phyloP scores from a whole-genome alignment of 805 yeast genomes.

The Sungouiella thailandica region DNA sequence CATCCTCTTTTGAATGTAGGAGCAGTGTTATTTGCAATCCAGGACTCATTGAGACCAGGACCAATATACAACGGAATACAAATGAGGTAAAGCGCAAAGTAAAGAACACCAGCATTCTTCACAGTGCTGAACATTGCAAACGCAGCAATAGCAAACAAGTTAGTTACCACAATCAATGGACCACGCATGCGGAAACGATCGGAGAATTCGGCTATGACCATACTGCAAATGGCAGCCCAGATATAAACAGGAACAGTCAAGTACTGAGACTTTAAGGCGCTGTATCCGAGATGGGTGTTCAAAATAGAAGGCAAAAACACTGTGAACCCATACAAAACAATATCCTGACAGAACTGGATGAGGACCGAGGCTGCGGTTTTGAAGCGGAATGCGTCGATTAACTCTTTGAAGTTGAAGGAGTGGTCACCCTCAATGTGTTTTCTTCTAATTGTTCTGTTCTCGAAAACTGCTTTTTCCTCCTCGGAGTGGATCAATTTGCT shows the following conservation, averaged over 20 bases:
- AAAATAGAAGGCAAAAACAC: constrained; percentile 39
- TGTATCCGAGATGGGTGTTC: constrained; percentile 25
- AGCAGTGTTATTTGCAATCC: constrained; percentile 39
- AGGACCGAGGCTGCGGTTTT: constrained; percentile 28
- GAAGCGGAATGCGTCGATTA: constrained; percentile 32
- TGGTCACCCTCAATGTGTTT: constrained; percentile 30
- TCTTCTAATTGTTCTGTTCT: constrained; percentile 29
- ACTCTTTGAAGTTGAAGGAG: constrained; percentile 26
- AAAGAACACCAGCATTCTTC: constrained; percentile 25
- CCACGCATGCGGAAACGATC: constrained; percentile 25
- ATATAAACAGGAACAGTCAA: constrained; percentile 1
- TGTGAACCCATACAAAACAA: constrained; percentile 37
- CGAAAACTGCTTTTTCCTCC: constrained; percentile 32
- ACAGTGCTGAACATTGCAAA: constrained; percentile 25
- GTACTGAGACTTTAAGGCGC: constrained; percentile 1
- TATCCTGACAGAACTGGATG: constrained; percentile 42
- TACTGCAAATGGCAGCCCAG: constrained; percentile 25
- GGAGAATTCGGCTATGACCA: constrained; percentile 18
- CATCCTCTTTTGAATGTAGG: constrained; percentile 40
- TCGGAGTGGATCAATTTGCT: constrained; percentile 37
- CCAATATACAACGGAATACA: constrained; percentile 31
- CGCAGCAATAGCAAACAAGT: constrained; percentile 25
- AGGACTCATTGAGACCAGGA: constrained; percentile 36
- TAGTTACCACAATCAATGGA: constrained; percentile 23
- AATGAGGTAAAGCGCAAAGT: constrained; percentile 33